Percentiles rank a stretch among this genome's conserved stretches.
Conservation (phyloP, 2,329 filamentous ascomycete species). For the Ascocoryne sarcoides region DNA sequence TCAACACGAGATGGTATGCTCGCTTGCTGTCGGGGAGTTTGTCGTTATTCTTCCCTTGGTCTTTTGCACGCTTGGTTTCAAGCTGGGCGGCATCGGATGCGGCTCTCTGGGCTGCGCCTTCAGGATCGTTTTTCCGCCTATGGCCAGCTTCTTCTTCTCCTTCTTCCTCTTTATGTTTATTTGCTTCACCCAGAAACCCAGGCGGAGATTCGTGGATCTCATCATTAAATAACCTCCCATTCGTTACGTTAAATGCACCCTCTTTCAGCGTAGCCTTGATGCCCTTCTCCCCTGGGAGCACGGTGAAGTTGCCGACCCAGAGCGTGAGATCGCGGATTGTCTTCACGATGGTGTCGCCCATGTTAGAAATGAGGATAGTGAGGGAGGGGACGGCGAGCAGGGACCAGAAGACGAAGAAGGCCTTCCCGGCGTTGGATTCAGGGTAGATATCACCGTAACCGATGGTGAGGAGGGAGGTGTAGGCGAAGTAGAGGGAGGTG, state of each 20-base stretch:
- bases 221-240: conserved; percentile 35
- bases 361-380: conserved; percentile 76
- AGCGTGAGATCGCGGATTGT: conserved; percentile 47
- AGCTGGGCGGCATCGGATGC: conserved; percentile 8
- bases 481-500: conserved; percentile 75
- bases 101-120: conserved; percentile 15
- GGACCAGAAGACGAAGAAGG: conserved; percentile 92
- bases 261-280: conserved; percentile 39
- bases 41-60: conserved; percentile 11
- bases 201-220: conserved; percentile 33
- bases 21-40: conserved; percentile 26
- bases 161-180: conserved; percentile 8
- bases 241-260: conserved; percentile 34
- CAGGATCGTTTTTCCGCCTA: conserved; percentile 14
- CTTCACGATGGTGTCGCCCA: conserved; percentile 75
- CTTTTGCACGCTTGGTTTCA: conserved; percentile 7
- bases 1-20: conserved; percentile 55
- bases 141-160: conserved; percentile 16
- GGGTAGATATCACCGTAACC: conserved; percentile 79
- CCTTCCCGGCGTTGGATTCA: conserved; percentile 65
- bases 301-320: conserved; percentile 48
- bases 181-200: conserved; percentile 32
- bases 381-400: conserved; percentile 78
- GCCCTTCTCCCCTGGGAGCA: conserved; percentile 47
- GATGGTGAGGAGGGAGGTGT: conserved; percentile 73